Base-by-base conservation (phyloP, 139 green algal genomes). In the Picochlorum sp. region DNA sequence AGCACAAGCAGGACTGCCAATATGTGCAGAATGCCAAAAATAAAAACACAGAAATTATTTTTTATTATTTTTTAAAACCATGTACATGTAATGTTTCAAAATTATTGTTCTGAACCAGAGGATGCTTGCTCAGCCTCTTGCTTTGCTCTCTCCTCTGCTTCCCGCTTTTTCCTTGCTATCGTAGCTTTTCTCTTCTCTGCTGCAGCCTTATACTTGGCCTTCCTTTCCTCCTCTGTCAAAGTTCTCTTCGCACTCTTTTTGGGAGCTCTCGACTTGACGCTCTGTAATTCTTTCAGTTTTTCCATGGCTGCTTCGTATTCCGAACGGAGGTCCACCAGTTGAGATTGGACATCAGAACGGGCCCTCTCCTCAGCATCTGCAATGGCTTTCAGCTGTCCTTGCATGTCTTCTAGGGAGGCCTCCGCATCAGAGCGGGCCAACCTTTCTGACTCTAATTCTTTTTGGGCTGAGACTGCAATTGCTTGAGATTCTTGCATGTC, bases 401-500 rank as follows among this genome's bases (percentile, higher is more conserved):
- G 57, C 56, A 77, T 52, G 28, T 41, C 24, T 32, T 41, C 8
- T 52, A 62, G 56, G n/a, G 21, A 18, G 23, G 71, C 45, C 45
- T 82, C 75, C 4, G 72, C 67, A 16, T 69, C 49, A 18, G 69
- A 52, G 3, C 75, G 58, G 4, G 75, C 75, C 7, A 38, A 50
- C 6, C 67, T 67, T 68, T 82, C 75, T 7, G 49, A 47, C 15
- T 72, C 69, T 24, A 82, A 56, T 21, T 56, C 38, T n/a, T 2
- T 32, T 41, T 56, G 14, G 26, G 61, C 62, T 61, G 66, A 52
- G 41, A 75, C 56, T 23, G 62, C 51, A 2, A 74, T 74, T 51
- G 56, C 34, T 61, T 76, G 73, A 14, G 68, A 59, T 24, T 74
- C 49, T 14, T 62, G 38, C 73, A 83, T 79, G 20, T 83, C 77